Evolutionary conservation across 164 flowering plant species (phyloP).

Genomic region (Umbellularia californica): DNA sequence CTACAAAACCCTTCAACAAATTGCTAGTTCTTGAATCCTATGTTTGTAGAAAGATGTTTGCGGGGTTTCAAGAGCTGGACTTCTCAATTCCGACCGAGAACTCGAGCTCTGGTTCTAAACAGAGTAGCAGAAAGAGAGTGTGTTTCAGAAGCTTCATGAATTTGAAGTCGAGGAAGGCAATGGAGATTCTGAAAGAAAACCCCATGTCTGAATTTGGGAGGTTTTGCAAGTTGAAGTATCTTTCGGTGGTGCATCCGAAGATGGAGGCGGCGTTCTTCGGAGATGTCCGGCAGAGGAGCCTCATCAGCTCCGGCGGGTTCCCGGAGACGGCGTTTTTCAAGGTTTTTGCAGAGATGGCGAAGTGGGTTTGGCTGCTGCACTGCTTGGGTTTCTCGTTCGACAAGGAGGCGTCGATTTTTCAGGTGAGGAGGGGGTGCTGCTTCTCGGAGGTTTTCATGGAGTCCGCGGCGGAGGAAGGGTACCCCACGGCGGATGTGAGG

Average conservation of each 20-base stretch:
- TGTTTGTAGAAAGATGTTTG: slow-evolving; percentile 56
- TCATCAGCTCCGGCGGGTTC: slow-evolving; percentile 40
- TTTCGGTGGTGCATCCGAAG: slow-evolving; percentile 61
- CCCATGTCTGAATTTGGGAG: slow-evolving; percentile 46
- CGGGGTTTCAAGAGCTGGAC: slow-evolving; percentile 46
- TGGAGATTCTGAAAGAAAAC: slow-evolving; percentile 31
- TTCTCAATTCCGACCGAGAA: slow-evolving; percentile 25
- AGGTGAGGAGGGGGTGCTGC: slow-evolving; percentile 39
- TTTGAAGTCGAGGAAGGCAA: slow-evolving; percentile 36
- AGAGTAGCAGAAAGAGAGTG: slow-evolving; percentile 5
- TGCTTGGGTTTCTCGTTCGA: slow-evolving; percentile 52
- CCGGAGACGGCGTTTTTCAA: slow-evolving; percentile 65
- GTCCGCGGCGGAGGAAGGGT: slow-evolving; percentile 35
- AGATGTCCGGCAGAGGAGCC: slow-evolving; percentile 54
- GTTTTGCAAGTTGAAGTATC: slow-evolving; percentile 53
- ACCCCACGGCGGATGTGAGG: slow-evolving; percentile 9
- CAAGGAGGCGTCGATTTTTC: slow-evolving; percentile 50
- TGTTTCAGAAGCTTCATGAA: slow-evolving; percentile 50
- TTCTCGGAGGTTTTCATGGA: slow-evolving; percentile 91
- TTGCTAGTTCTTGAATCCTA: slow-evolving; percentile 60
- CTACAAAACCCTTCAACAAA: slow-evolving; percentile 33
- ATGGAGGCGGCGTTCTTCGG: slow-evolving; percentile 81
- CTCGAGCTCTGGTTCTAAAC: not conserved
- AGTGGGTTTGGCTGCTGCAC: slow-evolving; percentile 65
- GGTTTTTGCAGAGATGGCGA: slow-evolving; percentile 65